Evolutionary conservation across 2,329 filamentous ascomycete genomes (phyloP).

Genomic region (Alternaria atra): DNA sequence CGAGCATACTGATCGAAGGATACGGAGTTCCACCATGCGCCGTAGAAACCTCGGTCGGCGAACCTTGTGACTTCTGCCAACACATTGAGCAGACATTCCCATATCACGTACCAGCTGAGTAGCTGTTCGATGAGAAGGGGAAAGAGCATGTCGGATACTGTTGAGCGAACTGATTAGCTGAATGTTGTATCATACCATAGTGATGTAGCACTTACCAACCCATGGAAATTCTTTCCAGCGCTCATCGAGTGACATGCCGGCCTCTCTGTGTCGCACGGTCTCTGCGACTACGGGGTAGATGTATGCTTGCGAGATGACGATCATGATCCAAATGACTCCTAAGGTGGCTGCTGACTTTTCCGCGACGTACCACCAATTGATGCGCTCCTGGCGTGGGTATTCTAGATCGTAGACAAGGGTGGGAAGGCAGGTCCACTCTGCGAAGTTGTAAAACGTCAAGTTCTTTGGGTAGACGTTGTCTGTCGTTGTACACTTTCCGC

Average conservation of each 20-base stretch:
- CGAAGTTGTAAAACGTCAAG: slow-evolving; percentile 70
- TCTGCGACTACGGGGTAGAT: slow-evolving; percentile 79
- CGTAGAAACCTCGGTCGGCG: slow-evolving; percentile 75
- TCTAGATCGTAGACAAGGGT: slow-evolving; percentile 82
- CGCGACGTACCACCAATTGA: slow-evolving; percentile 77
- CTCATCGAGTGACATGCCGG: slow-evolving; percentile 66
- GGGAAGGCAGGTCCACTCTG: slow-evolving; percentile 77
- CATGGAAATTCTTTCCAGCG: slow-evolving; percentile 75
- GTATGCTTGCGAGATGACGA: slow-evolving; percentile 77
- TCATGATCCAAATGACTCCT: slow-evolving; percentile 80
- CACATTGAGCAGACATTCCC: slow-evolving; percentile 73
- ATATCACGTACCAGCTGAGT: slow-evolving; percentile 82
- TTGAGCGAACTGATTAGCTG: background rate
- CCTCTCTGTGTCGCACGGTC: slow-evolving; percentile 73
- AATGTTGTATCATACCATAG: background rate
- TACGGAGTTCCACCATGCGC: slow-evolving; percentile 63
- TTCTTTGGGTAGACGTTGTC: slow-evolving; percentile 72
- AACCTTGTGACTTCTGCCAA: slow-evolving; percentile 80
- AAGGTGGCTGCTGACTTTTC: slow-evolving; percentile 77
- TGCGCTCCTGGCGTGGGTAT: slow-evolving; percentile 74
- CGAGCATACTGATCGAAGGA: slow-evolving; percentile 79
- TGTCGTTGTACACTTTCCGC: slow-evolving; percentile 65
- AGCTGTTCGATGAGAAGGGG: slow-evolving; percentile 82
- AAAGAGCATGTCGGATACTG: slow-evolving; percentile 75
- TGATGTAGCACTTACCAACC: slow-evolving; percentile 54